Base-by-base conservation (phyloP, 2,329 filamentous ascomycete genomes). In the Nemania serpens region DNA sequence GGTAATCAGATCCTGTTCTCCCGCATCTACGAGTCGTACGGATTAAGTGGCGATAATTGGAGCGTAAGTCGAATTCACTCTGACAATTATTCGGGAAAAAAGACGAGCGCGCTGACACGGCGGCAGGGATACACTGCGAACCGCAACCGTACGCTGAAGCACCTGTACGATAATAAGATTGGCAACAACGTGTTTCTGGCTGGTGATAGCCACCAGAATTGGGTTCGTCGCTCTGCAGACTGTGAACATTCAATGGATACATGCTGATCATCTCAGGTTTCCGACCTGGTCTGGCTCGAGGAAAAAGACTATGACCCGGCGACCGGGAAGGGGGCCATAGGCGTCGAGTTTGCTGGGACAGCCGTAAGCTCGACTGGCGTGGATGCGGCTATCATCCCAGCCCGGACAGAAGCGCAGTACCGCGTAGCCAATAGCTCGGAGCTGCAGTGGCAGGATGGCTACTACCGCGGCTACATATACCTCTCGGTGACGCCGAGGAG, bases 401-500 rank as follows among this genome's bases (percentile, higher is more conserved):
- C 84, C 1, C 81, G 86, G 63, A 76, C 77, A 51, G 73, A 75
- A 58, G 79, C 79, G 2, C 66, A 62, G 34, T 59, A 59, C n/a
- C 66, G 61, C 11, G 39, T 68, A 18, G 64, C 55, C 22, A 63
- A 63, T 11, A 91, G 90, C 73, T 75, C 78, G 0, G 87, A 89
- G 72, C 77, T 92, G 48, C 86, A 90, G 69, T 92, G 88, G 89
- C 85, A 88, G 67, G 89, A 91, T 59, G 73, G 87, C 7, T 91
- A 89, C 73, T 92, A 91, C 73, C 81, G 89, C 17, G 90, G 89
- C 1, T 92, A 92, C 75, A 91, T 86, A 66, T 83, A 89, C 69
- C 76, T 91, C 42, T 80, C 82, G 49, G 77, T 90, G 56, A 79
- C 76, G 18, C 79, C 83, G 20, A 78, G 87, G 11, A 76, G 82